Percentiles rank a stretch among this genome's conserved stretches.
Conservation (phyloP, 2,329 filamentous ascomycete genomes). For the Aspergillus quadrilineatus region DNA sequence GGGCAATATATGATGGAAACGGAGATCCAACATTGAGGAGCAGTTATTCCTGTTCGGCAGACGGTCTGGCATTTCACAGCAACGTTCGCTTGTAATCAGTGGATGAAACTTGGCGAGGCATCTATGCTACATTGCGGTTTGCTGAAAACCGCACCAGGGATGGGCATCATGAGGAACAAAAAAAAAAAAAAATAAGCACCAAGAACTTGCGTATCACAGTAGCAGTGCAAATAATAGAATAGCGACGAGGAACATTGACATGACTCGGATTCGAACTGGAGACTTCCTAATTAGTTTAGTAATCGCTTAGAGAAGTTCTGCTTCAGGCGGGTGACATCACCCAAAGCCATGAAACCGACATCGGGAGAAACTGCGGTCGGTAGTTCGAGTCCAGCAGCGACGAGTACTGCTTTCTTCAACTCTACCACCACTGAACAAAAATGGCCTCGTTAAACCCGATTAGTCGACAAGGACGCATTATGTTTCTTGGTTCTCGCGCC, state of each 20-base stretch:
- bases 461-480: constrained; percentile 2
- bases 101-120: background rate
- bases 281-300: too few species aligned
- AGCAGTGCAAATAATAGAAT: too few species aligned
- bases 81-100: background rate
- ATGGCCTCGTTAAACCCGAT: constrained; percentile 16
- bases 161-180: too few species aligned
- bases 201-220: too few species aligned
- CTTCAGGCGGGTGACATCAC: background rate
- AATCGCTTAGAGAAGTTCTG: too few species aligned
- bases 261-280: background rate
- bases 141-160: too few species aligned
- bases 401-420: background rate
- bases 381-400: background rate
- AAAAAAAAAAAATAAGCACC: too few species aligned
- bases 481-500: constrained; percentile 10
- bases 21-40: background rate
- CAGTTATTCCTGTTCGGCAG: constrained; percentile 1
- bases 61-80: background rate
- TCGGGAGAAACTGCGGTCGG: background rate
- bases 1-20: constrained; percentile 1
- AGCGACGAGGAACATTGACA: background rate
- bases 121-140: too few species aligned
- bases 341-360: background rate
- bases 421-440: background rate